Base-by-base conservation (phyloP, 164 flowering plant genomes). In the Annona squamosa region DNA sequence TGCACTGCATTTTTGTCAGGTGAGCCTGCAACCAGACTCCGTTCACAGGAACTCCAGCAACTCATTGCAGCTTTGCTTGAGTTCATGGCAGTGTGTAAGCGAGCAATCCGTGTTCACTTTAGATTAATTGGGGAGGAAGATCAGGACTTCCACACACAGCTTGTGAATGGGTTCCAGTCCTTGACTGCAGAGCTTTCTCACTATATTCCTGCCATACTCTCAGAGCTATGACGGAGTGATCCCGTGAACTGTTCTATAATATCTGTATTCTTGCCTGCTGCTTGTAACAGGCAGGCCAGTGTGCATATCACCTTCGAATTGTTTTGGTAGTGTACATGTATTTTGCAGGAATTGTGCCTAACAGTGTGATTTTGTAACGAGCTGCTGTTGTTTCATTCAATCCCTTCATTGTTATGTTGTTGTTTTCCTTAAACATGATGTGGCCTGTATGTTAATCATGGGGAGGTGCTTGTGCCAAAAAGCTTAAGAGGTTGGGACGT, bases 71-170 rank as follows among this genome's bases (percentile, higher is more conserved):
- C 99, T 6, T 97, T 95, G 5, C 91, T 95, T 10, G 99, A 95
- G 78, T 95, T 95, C 78, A 95, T 93, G 99, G 99, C 99, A 26
- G 98, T 95, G 10, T 95, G 99, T 80, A 95, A 95, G 81, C 91
- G 99, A 43, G 99, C 99, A 9, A 95, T 95, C 13, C 81, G 97
- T 26, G 99, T 95, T 4, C 99, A 95, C 79, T 88, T 93, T 63
- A 88, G 98, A 77, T 79, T 93, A 73, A 95, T 93, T 46, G 99
- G 99, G 59, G 99, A 95, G 73, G 99, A 95, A 80, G 99, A 95
- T 74, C 97, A 95, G 76, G 99, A 96, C 44, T 96, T 96, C 82
- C 99, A 96, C 83, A 96, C 99, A 2, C 99, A 96, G 82, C 91
- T 96, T 66, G 98, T 96, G 63, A 96, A 96, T 77, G 99, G 99